Evolutionary conservation across 2,329 filamentous ascomycete genomes (phyloP).

Genomic region (Scedosporium minutisporum): DNA sequence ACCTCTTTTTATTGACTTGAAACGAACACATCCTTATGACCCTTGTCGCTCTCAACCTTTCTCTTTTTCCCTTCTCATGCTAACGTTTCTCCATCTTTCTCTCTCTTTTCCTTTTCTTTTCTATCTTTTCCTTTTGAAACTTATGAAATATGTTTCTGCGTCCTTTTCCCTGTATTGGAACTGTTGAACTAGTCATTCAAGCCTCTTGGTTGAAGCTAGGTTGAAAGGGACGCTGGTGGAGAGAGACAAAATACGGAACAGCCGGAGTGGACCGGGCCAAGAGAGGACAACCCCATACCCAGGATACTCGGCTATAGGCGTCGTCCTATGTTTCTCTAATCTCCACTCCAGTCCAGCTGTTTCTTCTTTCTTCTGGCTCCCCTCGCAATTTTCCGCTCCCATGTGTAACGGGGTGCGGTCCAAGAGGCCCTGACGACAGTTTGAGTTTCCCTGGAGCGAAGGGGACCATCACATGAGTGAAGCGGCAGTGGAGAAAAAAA

Average conservation of each 20-base stretch:
- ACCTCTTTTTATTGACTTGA: conserved; percentile 1
- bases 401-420: too few species aligned
- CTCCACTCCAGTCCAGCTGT: background rate
- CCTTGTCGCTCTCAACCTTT: background rate
- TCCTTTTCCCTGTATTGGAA: background rate
- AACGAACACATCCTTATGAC: conserved; percentile 1
- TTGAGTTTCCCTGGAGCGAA: too few species aligned
- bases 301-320: background rate
- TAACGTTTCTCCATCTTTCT: conserved; percentile 4
- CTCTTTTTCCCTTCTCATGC: conserved; percentile 2
- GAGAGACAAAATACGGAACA: too few species aligned
- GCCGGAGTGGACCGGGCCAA: too few species aligned
- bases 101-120: conserved; percentile 8
- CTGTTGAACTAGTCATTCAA: background rate
- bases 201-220: background rate
- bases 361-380: too few species aligned
- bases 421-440: too few species aligned
- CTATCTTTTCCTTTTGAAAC: background rate
- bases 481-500: too few species aligned
- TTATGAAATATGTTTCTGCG: conserved; percentile 7
- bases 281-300: too few species aligned
- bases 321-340: background rate
- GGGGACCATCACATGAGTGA: too few species aligned
- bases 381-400: too few species aligned
- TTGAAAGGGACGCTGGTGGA: background rate